phyloP scores from a whole-genome alignment of 495 filamentous ascomycete species.

The Penicillium coprophilum region DNA sequence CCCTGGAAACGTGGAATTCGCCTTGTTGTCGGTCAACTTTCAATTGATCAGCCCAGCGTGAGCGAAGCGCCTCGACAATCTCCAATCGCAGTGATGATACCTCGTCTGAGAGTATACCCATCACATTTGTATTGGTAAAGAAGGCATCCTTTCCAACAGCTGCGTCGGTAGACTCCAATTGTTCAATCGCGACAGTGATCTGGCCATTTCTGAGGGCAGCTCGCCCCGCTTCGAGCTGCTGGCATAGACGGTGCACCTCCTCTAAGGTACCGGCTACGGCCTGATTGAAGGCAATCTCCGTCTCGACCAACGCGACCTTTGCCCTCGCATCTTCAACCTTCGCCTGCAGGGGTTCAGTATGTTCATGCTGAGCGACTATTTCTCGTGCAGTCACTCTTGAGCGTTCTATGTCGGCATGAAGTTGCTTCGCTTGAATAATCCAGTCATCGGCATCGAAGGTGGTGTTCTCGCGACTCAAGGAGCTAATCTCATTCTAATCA shows the following conservation, averaged over 20 bases:
- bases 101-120: conserved; percentile 37
- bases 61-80: conserved; percentile 32
- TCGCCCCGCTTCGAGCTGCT: conserved; percentile 47
- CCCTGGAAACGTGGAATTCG: conserved; percentile 48
- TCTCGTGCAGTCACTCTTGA: conserved; percentile 69
- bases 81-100: conserved; percentile 33
- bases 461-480: conserved; percentile 68
- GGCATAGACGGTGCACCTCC: conserved; percentile 50
- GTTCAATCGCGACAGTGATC: conserved; percentile 57
- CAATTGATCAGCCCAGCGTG: conserved; percentile 53
- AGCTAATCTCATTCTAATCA: conserved; percentile 65
- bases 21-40: conserved; percentile 50
- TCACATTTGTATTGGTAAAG: conserved; percentile 42
- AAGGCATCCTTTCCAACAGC: conserved; percentile 32
- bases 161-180: conserved; percentile 55
- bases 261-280: conserved; percentile 62
- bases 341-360: conserved; percentile 57
- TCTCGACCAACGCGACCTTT: conserved; percentile 68
- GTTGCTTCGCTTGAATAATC: conserved; percentile 76
- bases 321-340: conserved; percentile 63
- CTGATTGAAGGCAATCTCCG: conserved; percentile 74
- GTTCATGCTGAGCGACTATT: conserved; percentile 70
- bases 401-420: conserved; percentile 77
- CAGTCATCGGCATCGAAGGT: conserved; percentile 78
- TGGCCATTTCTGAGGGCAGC: conserved; percentile 45